Evolutionary conservation across 805 yeast genomes (phyloP).

Genomic region (Teunomyces barrocoloradensis): DNA sequence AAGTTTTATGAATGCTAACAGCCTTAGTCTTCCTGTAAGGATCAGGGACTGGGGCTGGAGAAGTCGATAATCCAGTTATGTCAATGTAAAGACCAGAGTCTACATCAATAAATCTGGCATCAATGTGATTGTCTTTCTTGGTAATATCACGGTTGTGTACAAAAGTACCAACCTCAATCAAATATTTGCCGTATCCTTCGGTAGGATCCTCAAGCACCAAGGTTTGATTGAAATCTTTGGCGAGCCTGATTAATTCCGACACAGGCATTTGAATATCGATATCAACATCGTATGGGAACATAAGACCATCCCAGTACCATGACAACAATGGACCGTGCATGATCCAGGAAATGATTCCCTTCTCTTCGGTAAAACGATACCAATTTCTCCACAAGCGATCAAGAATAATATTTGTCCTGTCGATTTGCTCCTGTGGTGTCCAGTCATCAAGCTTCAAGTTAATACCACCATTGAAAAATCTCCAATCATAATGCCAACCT

Average conservation of each 20-base stretch:
- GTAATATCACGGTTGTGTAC: conserved; percentile 16
- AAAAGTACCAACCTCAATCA: conserved; percentile 33
- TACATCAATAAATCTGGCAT: conserved; percentile 53
- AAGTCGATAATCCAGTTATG: conserved; percentile 39
- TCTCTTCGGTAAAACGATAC: conserved; percentile 25
- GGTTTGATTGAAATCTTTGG: conserved; percentile 21
- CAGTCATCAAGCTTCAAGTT: conserved; percentile 20
- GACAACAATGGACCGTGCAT: conserved; percentile 28
- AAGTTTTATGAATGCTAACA: conserved; percentile 7
- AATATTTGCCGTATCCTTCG: conserved; percentile 56
- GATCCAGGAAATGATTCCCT: conserved; percentile 26
- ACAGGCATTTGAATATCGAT: conserved; percentile 30
- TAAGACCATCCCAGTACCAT: conserved; percentile 31
- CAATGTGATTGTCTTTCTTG: conserved; percentile 43
- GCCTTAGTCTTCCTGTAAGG: conserved; percentile 11
- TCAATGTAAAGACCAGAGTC: conserved; percentile 45
- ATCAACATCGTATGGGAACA: conserved; percentile 29
- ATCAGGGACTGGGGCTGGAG: conserved; percentile 28
- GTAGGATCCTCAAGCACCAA: conserved; percentile 28
- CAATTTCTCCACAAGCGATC: conserved; percentile 22
- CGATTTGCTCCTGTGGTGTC: conserved; percentile 22
- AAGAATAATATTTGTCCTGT: conserved; percentile 16
- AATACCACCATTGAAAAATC: conserved; percentile 22
- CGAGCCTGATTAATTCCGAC: conserved; percentile 22
- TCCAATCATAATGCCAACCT: conserved; percentile 30